Evolutionary conservation across 306 rosid genomes (phyloP).

Genomic region (Medicago ruthenica): DNA sequence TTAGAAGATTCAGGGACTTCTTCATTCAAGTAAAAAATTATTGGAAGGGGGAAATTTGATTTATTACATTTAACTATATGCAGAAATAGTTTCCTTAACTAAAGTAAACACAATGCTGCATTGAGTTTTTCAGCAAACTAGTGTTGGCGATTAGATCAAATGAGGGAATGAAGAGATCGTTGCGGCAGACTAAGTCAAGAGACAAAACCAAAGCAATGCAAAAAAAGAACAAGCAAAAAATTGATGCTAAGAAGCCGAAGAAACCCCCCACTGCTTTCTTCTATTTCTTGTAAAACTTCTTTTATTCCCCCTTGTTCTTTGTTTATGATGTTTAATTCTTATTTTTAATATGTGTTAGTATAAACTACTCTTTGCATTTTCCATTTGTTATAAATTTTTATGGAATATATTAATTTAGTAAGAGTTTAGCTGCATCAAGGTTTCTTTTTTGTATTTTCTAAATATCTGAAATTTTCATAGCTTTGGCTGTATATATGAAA

Average conservation of each 20-base stretch:
- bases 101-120: conserved; percentile 14
- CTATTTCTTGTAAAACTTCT: conserved; percentile 73
- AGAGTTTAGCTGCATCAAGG: conserved; percentile 8
- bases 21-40: background rate
- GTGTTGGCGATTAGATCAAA: conserved; percentile 60
- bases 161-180: conserved; percentile 49
- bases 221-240: conserved; percentile 61
- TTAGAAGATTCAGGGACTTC: too few species aligned
- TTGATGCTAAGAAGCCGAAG: conserved; percentile 88
- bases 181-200: conserved; percentile 40
- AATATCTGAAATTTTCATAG: background rate
- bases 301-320: conserved; percentile 9
- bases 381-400: conserved; percentile 27
- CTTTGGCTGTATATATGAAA: conserved; percentile 26
- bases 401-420: conserved; percentile 4
- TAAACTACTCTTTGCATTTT: background rate
- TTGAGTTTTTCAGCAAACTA: conserved; percentile 57
- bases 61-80: conserved; percentile 24
- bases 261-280: conserved; percentile 99
- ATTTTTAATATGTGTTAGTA: conserved; percentile 28
- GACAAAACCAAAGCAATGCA: conserved; percentile 61
- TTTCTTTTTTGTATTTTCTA: conserved; percentile 14
- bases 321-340: conserved; percentile 27
- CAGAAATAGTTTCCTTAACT: conserved; percentile 24
- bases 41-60: background rate